Percentiles rank a stretch among this genome's conserved stretches.
phyloP scores from a whole-genome alignment of 2,329 filamentous ascomycete species.

The Aspergillus proliferans region DNA sequence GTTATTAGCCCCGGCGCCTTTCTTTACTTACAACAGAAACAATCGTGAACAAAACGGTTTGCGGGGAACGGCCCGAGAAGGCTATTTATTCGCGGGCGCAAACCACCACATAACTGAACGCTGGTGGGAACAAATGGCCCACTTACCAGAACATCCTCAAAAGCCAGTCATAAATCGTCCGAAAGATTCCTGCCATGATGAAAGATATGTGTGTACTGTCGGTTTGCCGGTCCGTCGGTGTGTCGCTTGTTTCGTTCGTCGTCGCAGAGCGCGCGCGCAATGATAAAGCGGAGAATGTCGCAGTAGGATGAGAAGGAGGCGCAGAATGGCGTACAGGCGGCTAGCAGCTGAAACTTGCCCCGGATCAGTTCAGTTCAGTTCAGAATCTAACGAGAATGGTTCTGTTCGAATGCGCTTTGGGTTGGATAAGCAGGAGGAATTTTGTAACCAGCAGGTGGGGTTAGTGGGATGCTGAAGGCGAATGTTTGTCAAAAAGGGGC shows the following conservation, averaged over 20 bases:
- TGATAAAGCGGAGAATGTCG: not conserved
- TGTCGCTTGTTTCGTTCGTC: not conserved
- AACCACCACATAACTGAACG: conserved; percentile 12
- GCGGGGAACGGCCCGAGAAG: conserved; percentile 30
- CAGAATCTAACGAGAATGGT: not conserved
- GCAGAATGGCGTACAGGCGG: not conserved
- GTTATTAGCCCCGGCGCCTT: conserved; percentile 6
- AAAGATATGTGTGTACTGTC: conserved; percentile 1
- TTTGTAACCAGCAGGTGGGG: conserved; percentile 16
- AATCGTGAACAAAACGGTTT: conserved; percentile 8
- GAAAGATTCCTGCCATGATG: conserved; percentile 85
- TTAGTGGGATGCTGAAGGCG: conserved; percentile 9
- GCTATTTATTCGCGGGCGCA: conserved; percentile 17
- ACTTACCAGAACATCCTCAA: conserved; percentile 92
- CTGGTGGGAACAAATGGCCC: conserved; percentile 20
- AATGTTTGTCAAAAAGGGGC: not conserved
- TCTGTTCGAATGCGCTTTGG: not conserved
- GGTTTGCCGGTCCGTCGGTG: not conserved
- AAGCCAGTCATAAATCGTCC: conserved; percentile 95
- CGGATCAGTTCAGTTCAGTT: not conserved
- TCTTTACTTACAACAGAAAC: not conserved
- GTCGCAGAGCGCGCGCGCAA: too few relatives aligned
- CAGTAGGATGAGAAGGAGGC: not conserved
- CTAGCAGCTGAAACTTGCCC: not conserved
- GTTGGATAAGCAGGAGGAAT: conserved; percentile 4